phyloP scores from a whole-genome alignment of 345 rosid genomes.

The Reutealis trisperma region DNA sequence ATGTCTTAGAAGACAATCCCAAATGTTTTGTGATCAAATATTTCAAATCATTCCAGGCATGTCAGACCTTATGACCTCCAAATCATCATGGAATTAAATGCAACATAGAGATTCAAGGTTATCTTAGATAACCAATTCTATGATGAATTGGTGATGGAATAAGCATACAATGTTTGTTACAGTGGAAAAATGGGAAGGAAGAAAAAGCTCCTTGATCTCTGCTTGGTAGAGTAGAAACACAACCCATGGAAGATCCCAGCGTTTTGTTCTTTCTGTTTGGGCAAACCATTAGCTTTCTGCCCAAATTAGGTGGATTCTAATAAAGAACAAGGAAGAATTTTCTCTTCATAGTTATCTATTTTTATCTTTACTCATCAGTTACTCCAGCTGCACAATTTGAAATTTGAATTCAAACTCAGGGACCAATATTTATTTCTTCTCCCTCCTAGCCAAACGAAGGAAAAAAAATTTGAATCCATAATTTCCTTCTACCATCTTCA shows the following conservation, averaged over 20 bases:
- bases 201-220: too few species aligned
- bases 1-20: not conserved
- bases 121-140: not conserved
- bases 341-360: too few species aligned
- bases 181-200: not conserved
- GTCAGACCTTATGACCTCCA: not conserved
- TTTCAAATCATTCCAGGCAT: not conserved
- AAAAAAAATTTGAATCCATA: too few species aligned
- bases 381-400: too few species aligned
- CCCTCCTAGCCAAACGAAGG: too few species aligned
- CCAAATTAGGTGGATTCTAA: not conserved
- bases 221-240: not conserved
- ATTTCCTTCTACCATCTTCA: too few species aligned
- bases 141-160: not conserved
- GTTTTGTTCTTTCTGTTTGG: not conserved
- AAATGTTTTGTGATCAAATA: not conserved
- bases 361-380: too few species aligned
- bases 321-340: too few species aligned
- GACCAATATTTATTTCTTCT: too few species aligned
- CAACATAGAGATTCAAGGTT: not conserved
- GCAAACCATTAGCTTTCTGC: not conserved
- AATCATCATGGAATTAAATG: not conserved
- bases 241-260: not conserved
- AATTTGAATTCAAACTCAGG: too few species aligned
- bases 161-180: not conserved